Conservation (phyloP, 2,329 filamentous ascomycete species). For the Zopfia rhizophila region DNA sequence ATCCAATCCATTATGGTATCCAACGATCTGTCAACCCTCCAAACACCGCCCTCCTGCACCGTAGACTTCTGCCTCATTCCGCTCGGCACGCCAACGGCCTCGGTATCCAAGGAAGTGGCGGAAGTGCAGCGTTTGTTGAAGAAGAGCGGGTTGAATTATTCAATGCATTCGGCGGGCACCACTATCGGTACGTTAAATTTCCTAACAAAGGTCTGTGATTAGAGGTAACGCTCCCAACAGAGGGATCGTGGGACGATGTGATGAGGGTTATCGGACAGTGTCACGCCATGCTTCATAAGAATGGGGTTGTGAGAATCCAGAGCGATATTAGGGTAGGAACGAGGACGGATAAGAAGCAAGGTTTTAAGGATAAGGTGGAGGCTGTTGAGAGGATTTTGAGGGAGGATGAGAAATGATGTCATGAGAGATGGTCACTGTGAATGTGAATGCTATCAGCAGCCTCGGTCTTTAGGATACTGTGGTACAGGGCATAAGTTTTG, state of each 20-base stretch:
- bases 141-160: conserved; percentile 81
- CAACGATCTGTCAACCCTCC: conserved; percentile 31
- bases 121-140: conserved; percentile 87
- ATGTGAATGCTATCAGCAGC: too few relatives aligned
- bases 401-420: conserved; percentile 46
- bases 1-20: conserved; percentile 27
- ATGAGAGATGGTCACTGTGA: too few relatives aligned
- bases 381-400: conserved; percentile 65
- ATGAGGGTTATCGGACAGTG: conserved; percentile 66
- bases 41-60: conserved; percentile 78
- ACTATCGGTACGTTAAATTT: conserved; percentile 77
- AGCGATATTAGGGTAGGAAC: conserved; percentile 87
- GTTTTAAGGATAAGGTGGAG: conserved; percentile 80
- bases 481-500: too few relatives aligned
- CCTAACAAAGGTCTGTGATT: background rate
- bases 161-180: conserved; percentile 93
- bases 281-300: conserved; percentile 51
- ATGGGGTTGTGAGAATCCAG: conserved; percentile 73
- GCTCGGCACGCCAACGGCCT: conserved; percentile 66
- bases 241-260: conserved; percentile 90
- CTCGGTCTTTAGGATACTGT: too few relatives aligned
- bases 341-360: conserved; percentile 87
- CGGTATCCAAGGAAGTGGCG: conserved; percentile 76
- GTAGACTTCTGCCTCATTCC: conserved; percentile 94
- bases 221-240: conserved; percentile 59